Evolutionary conservation across 257 asterid species (phyloP).

Genomic region (Nicotiana tomentosiformis): DNA sequence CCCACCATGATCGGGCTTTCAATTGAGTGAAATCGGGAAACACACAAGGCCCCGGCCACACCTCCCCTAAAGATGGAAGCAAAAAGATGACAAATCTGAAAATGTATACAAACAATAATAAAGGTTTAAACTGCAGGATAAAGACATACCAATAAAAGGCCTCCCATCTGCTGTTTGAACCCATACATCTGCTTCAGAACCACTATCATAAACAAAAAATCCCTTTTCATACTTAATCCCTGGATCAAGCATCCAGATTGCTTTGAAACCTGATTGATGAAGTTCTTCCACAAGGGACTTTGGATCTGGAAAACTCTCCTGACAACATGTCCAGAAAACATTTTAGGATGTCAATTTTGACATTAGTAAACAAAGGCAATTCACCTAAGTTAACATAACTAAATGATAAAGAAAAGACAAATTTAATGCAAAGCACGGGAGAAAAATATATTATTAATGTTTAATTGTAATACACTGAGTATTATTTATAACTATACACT

Average conservation of each 20-base stretch:
- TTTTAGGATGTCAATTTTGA: neutral
- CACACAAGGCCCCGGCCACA: conserved; percentile 99
- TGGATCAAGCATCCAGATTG: conserved; percentile 99
- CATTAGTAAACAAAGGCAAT: neutral
- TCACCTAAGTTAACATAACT: neutral
- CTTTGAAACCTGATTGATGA: conserved; percentile 79
- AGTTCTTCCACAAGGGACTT: conserved; percentile 67
- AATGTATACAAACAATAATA: neutral
- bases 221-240: conserved; percentile 89
- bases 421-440: too few relatives aligned
- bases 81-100: conserved; percentile 10
- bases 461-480: too few relatives aligned
- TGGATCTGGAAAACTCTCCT: conserved; percentile 89
- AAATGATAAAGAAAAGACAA: neutral
- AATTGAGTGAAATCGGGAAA: conserved; percentile 88
- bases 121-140: neutral
- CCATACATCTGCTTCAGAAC: conserved; percentile 80
- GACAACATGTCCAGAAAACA: conserved; percentile 5
- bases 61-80: conserved; percentile 55
- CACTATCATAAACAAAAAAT: conserved; percentile 77
- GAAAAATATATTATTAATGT: too few relatives aligned
- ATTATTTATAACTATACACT: too few relatives aligned
- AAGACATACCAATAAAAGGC: conserved; percentile 60
- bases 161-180: conserved; percentile 68
- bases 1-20: conserved; percentile 90